Base-by-base conservation (phyloP, 2,329 filamentous ascomycete species). In the Fusarium citri region DNA sequence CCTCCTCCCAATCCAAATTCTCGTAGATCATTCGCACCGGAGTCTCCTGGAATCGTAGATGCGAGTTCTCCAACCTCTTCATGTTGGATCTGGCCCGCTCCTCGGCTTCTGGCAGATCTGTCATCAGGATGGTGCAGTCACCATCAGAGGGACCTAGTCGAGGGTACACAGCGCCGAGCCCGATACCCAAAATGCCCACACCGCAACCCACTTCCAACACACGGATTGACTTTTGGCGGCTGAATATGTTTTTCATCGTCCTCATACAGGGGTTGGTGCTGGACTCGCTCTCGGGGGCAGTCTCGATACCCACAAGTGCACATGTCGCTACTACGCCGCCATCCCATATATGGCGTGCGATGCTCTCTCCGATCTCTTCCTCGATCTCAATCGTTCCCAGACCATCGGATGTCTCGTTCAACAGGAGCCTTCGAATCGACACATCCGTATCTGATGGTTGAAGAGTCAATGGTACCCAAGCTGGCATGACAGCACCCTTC, bases 261-360 rank as follows among this genome's bases (percentile, higher is more conserved):
- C 65, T 74, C 59, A 83, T 74, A 55, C 76, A 77, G 46, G 58
- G 60, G 10, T 73, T 70, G 16, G 71, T 72, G 22, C 72, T 78
- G 18, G 73, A 72, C 31, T 72, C 67, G 45, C 73, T 69, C n/a
- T 69, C 64, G 8, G 77, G 75, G 14, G 74, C 66, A 8, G 71
- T 69, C 41, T 76, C 75, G 5, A 74, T 73, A 15, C 75, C 76
- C 8, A 74, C 76, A 28, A 81, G 71, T 42, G 76, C 76, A 25
- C 78, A 78, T 20, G 80, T 69, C 2, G 83, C 82, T 8, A 85
- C 78, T 12, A 88, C 78, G 1, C 87, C 87, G 2, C 83, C 86
- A 55, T 89, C 87, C 87, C 87, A 89, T 8, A 89, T 80, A 64
- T 89, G 87, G 5, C 87, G 83, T 1, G 87, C 86, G 57, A 89